Evolutionary conservation across 2,329 filamentous ascomycete genomes (phyloP).

Genomic region (Fusarium marasasianum): DNA sequence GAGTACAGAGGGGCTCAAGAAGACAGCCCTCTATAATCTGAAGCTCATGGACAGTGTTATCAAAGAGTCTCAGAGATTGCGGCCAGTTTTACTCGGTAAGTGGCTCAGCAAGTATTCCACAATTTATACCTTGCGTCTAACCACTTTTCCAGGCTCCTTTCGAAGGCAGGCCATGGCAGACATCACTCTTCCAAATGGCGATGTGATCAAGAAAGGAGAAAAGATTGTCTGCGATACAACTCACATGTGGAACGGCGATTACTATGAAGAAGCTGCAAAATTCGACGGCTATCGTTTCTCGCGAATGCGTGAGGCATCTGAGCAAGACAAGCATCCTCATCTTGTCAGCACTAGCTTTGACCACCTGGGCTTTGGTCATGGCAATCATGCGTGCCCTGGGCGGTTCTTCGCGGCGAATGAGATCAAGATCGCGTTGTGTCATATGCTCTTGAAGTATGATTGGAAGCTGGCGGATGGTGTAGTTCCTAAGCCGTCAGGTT

Average conservation of each 20-base stretch:
- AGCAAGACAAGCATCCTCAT: constrained; percentile 43
- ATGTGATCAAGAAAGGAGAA: constrained; percentile 5
- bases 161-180: neutral
- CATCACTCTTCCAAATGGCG: constrained; percentile 12
- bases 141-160: neutral
- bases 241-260: neutral
- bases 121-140: neutral
- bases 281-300: constrained; percentile 60
- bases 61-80: constrained; percentile 60
- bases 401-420: constrained; percentile 64
- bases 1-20: constrained; percentile 51
- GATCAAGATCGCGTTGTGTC: constrained; percentile 61
- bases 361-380: constrained; percentile 63
- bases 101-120: accelerated
- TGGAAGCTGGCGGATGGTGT: constrained; percentile 7
- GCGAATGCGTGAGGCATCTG: constrained; percentile 49
- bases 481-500: neutral
- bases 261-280: constrained; percentile 12
- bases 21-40: constrained; percentile 54
- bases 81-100: constrained; percentile 50
- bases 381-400: constrained; percentile 62
- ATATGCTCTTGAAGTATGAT: constrained; percentile 62
- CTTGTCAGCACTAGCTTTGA: constrained; percentile 60
- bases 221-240: neutral
- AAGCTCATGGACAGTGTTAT: constrained; percentile 60